phyloP scores from a whole-genome alignment of 164 flowering plant genomes.

The Aristolochia fimbriata region DNA sequence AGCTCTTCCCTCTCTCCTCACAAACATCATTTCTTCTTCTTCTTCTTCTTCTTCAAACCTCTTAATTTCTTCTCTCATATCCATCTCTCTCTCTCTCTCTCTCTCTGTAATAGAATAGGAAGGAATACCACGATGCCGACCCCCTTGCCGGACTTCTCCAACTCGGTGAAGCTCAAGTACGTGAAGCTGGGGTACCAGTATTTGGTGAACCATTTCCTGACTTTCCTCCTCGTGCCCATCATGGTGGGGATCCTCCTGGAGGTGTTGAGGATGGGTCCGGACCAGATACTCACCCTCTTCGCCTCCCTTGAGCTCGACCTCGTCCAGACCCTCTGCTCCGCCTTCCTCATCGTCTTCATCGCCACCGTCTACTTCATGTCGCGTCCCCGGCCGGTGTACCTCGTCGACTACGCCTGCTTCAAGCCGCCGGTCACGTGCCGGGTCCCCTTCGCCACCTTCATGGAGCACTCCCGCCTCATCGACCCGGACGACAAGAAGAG shows the following conservation, averaged over 20 bases:
- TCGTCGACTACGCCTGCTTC: conserved; percentile 26
- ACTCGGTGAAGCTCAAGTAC: conserved; percentile 18
- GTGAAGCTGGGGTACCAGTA: conserved; percentile 14
- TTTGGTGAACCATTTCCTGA: conserved; percentile 12
- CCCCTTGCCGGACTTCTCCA: conserved; percentile 9
- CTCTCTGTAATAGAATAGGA: not conserved
- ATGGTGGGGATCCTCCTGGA: conserved; percentile 6
- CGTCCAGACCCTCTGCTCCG: conserved; percentile 12
- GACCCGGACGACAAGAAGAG: conserved; percentile 6
- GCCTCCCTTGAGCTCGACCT: conserved; percentile 1
- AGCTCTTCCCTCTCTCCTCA: not conserved
- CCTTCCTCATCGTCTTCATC: conserved; percentile 7
- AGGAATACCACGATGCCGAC: too few relatives aligned
- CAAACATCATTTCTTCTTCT: conserved; percentile 1
- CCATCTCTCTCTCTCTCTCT: conserved; percentile 2
- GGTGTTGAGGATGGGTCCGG: conserved; percentile 9
- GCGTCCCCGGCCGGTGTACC: conserved; percentile 5
- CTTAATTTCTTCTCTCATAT: not conserved
- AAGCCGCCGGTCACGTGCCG: conserved; percentile 11
- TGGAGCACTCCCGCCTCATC: conserved; percentile 9
- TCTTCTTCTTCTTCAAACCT: conserved; percentile 2
- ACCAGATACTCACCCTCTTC: conserved; percentile 5
- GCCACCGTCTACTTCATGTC: conserved; percentile 10
- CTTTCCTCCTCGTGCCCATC: conserved; percentile 10
- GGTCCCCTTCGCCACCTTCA: conserved; percentile 12